Base-by-base conservation (phyloP, 257 asterid species). In the Salvia rosmarinus region DNA sequence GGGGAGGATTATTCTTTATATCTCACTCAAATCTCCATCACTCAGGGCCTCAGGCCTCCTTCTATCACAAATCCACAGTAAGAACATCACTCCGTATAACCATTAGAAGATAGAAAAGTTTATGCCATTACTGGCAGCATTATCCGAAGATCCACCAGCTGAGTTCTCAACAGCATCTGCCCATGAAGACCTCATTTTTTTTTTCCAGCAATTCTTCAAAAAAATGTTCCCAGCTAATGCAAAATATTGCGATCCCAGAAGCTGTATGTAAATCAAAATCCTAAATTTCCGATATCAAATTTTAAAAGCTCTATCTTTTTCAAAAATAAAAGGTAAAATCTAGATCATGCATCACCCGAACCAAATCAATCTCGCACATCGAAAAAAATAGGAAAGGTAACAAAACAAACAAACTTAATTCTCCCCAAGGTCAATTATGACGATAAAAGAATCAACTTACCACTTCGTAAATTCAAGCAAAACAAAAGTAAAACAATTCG, bases 161-260 rank as follows among this genome's bases (percentile, higher is more conserved):
- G 71, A 85, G 79, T 86, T 88, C 62, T 87, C 96, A 47, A 82
- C 88, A 42, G 90, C 86, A 72, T 91, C 97, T 65, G 97, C 97
- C 97, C 97, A 91, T 8, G 97, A 89, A 80, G 68, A 80, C 74
- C 77, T 89, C 92, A 83, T 90, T 72, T 62, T 39, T n/a, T n/a
- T n/a, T 78, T 28, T 56, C 64, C 77, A 43, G 16, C 6, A 68
- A 43, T 35, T 59, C 72, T 52, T 60, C 59, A 21, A 42, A 32
- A 20, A 59, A 47, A 12, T 1, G 19, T n/a, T 56, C 66, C 20
- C 67, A 34, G 42, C 77, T 25, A 44, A 55, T 23, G 14, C 44
- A 11, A 28, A 66, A 63, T 39, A 68, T 74, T 52, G 57, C 58
- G 61, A 75, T 79, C 74, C 73, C 59, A 65, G 57, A 39, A 16